A percentile compares a stretch with the other conserved stretches of the same genome.
These are phyloP conservation scores for Bretschneidera sinensis DNA, from an alignment of 345 rosid species.

Conservation along the genomic window DNA sequence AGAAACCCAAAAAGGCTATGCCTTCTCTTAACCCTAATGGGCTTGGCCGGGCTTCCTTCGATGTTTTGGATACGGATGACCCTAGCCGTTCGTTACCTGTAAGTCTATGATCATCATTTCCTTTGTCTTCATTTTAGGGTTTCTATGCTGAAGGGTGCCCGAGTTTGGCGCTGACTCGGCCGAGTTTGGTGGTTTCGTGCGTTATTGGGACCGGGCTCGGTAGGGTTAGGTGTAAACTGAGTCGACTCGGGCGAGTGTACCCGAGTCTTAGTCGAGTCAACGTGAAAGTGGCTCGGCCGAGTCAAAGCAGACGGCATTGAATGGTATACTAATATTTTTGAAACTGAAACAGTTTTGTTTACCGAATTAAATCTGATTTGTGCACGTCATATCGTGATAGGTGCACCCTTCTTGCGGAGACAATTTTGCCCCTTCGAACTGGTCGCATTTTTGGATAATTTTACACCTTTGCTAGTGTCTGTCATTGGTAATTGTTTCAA, in stretches of 20 bases:
- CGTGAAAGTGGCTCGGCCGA: constrained; percentile 26
- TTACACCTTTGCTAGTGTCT: not conserved
- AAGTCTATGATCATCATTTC: constrained; percentile 21
- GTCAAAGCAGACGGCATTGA: constrained; percentile 30
- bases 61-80: too few relatives aligned
- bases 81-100: constrained; percentile 27
- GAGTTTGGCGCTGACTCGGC: too few relatives aligned
- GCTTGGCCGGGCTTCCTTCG: too few relatives aligned
- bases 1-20: constrained; percentile 13
- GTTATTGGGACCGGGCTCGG: constrained; percentile 23
- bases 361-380: too few relatives aligned
- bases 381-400: constrained; percentile 26
- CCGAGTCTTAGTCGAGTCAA: constrained; percentile 23
- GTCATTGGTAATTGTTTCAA: not conserved
- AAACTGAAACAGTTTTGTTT: not conserved
- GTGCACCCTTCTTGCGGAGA: too few relatives aligned
- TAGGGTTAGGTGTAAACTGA: constrained; percentile 9
- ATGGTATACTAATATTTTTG: constrained; percentile 24
- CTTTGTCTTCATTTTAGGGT: not conserved
- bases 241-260: too few relatives aligned
- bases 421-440: constrained; percentile 27
- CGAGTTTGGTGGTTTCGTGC: too few relatives aligned
- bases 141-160: too few relatives aligned
- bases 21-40: constrained; percentile 18
- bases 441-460: not conserved